Conservation (phyloP, 805 yeast species). For the Wickerhamiella kazuoi region DNA sequence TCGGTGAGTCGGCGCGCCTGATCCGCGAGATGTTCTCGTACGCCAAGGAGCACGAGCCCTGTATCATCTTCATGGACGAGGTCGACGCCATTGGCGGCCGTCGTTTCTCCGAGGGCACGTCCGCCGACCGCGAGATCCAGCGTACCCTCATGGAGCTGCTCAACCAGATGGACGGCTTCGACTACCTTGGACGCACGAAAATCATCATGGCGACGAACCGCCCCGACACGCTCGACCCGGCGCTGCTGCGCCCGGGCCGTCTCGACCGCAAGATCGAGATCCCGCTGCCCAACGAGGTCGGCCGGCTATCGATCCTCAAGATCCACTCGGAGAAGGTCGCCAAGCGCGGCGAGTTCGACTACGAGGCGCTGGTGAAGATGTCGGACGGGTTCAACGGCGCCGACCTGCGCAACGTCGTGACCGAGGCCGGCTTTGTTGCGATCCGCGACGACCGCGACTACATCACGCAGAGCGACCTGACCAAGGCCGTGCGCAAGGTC, state of each 20-base stretch:
- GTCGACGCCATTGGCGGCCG: conserved; percentile 98
- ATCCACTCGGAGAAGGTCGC: conserved; percentile 74
- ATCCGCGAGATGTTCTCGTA: conserved; percentile 96
- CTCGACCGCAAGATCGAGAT: conserved; percentile 93
- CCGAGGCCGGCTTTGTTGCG: conserved; percentile 98
- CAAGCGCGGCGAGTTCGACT: conserved; percentile 90
- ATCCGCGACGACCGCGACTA: conserved; percentile 95
- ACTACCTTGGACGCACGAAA: conserved; percentile 88
- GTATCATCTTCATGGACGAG: conserved; percentile 97
- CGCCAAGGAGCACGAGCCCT: conserved; percentile 95
- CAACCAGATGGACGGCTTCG: conserved; percentile 98
- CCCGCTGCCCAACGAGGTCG: conserved; percentile 88
- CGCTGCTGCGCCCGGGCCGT: conserved; percentile 91
- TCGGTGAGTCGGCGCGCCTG: conserved; percentile 92
- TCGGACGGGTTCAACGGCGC: conserved; percentile 99
- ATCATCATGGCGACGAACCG: conserved; percentile 98
- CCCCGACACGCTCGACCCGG: conserved; percentile 96
- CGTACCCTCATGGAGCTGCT: conserved; percentile 92
- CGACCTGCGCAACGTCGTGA: conserved; percentile 85
- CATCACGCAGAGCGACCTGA: conserved; percentile 78
- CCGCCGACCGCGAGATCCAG: conserved; percentile 97
- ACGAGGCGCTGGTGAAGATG: conserved; percentile 95
- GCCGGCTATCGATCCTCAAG: conserved; percentile 83
- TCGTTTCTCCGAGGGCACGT: conserved; percentile 92
- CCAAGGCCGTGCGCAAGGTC: conserved; percentile 97